Percentiles rank a stretch among this genome's conserved stretches.
Conservation (phyloP, 345 rosid genomes). For the Xanthoceras sorbifolium region DNA sequence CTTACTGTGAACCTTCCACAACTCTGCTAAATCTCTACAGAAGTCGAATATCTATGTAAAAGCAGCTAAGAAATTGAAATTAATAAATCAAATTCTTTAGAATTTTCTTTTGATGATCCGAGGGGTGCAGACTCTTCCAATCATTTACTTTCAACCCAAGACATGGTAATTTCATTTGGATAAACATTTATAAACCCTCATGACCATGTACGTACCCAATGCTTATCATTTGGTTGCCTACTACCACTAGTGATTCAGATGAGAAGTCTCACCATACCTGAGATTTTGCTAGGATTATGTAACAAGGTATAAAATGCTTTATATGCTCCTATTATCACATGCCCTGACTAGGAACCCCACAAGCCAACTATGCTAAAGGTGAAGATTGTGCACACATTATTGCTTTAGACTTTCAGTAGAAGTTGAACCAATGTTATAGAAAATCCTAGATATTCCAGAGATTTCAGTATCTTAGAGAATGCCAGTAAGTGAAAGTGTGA, state of each 20-base stretch:
- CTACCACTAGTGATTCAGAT: not conserved
- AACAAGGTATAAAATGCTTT: not conserved
- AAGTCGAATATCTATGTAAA: not conserved
- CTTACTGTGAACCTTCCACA: not conserved
- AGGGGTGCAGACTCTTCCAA: not conserved
- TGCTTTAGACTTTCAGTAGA: not conserved
- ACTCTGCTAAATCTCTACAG: not conserved
- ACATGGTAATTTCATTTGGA: not conserved
- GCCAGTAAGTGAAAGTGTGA: not conserved
- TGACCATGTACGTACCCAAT: not conserved
- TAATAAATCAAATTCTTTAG: not conserved
- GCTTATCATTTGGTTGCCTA: not conserved
- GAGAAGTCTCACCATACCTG: not conserved
- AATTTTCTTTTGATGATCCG: not conserved
- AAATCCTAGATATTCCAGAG: not conserved
- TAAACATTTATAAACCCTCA: not conserved
- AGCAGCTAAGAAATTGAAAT: not conserved
- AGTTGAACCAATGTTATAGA: not conserved
- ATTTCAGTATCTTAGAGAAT: not conserved
- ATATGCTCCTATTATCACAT: not conserved
- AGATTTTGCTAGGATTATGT: not conserved
- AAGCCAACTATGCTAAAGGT: not conserved
- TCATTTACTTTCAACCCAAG: not conserved
- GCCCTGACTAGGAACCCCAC: not conserved
- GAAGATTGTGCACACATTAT: not conserved